Base-by-base conservation (phyloP, 495 filamentous ascomycete genomes). In the Lophium mytilinum region DNA sequence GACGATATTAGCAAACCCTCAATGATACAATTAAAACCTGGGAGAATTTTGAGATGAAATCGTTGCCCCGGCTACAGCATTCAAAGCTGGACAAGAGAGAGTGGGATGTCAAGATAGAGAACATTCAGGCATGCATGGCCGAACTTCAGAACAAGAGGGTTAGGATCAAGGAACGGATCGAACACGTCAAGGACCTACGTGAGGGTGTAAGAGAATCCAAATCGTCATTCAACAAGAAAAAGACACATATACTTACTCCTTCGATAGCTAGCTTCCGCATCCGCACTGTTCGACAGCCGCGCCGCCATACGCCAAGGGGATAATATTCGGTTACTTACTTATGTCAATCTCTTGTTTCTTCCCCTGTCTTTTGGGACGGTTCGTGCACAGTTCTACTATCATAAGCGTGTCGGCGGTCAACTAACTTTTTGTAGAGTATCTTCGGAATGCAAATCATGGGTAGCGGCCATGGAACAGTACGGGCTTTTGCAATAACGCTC, bases 241-340 rank as follows among this genome's bases (percentile, higher is more conserved):
- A 41, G 45, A 24, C 24, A 2, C 24, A 30, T 30, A 30, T 30
- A 30, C 24, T 6, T 30, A 30, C 2, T 30, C 6, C 6, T 6
- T 30, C 24, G 24, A 14, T 41, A 48, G 33, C 55, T 62, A 1
- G 52, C 61, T 15, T 46, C 39, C 21, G 55, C 55, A n/a, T 62
- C 59, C n/a, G 46, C 55, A 9, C 15, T 62, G 15, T 53, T 62
- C 46, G 59, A 62, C 21, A 52, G 46, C 37, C 56, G 59, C 33
- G 52, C 50, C 9, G 37, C 59, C 3, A 47, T 58, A 0, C 24
- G 52, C 24, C 59, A 62, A 39, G 50, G 56, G 9, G 55, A 62
- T 17, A 62, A 62, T 12, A 61, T 61, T 50, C 58, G 58, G 12
- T 42, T 61, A 5, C 37, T 61, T 14, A 61, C 58, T 3, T 52